Conservation (phyloP, 129 eudicot species). For the Saposhnikovia divaricata region DNA sequence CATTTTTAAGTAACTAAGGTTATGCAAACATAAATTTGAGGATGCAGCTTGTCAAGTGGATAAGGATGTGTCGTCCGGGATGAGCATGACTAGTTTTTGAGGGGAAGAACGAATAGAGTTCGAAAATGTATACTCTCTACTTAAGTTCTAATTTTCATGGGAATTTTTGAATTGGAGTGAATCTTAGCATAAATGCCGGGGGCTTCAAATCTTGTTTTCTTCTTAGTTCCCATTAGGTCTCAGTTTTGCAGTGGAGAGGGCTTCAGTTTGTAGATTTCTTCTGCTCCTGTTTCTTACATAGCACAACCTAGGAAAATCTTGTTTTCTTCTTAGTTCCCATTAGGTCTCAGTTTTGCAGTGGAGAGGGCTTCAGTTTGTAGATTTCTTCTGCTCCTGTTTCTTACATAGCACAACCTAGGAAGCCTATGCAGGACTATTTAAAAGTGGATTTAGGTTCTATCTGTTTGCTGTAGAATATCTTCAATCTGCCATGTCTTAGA, state of each 20-base stretch:
- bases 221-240: slow-evolving; percentile 22
- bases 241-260: slow-evolving; percentile 19
- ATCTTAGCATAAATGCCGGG: slow-evolving; percentile 20
- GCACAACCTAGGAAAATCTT: slow-evolving; percentile 17
- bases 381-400: slow-evolving; percentile 20
- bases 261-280: slow-evolving; percentile 21
- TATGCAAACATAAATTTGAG: too few relatives aligned
- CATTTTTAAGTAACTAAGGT: too few relatives aligned
- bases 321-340: slow-evolving; percentile 15
- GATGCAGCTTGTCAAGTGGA: too few relatives aligned
- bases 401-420: slow-evolving; percentile 12
- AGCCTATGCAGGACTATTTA: slow-evolving; percentile 23
- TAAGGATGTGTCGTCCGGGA: too few relatives aligned
- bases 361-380: slow-evolving; percentile 22
- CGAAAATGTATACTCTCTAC: slow-evolving; percentile 85
- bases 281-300: slow-evolving; percentile 13
- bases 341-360: slow-evolving; percentile 21
- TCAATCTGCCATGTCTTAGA: slow-evolving; percentile 31
- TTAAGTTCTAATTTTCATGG: slow-evolving; percentile 34
- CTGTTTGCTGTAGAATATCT: slow-evolving; percentile 18
- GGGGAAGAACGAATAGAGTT: too few relatives aligned
- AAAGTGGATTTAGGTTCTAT: slow-evolving; percentile 12
- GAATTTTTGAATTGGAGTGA: slow-evolving; percentile 14
- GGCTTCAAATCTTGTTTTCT: slow-evolving; percentile 14
- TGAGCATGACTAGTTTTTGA: too few relatives aligned